phyloP scores from a whole-genome alignment of 106 monocot genomes.

The Cymbidium sinense region DNA sequence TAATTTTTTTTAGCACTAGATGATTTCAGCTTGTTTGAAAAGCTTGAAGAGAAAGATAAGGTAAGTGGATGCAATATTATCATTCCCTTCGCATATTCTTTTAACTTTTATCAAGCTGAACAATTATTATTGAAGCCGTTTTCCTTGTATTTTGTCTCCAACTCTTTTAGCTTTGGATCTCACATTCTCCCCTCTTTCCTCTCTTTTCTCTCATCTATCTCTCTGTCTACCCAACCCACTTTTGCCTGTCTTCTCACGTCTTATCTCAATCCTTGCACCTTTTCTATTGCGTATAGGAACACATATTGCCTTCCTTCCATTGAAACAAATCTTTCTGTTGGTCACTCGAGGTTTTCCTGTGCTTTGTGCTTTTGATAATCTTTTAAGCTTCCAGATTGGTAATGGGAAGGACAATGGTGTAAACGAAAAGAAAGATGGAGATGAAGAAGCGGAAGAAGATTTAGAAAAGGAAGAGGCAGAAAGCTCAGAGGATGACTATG shows the following conservation, averaged over 20 bases:
- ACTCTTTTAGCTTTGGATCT: neutral
- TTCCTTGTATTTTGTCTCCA: neutral
- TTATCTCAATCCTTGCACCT: too few relatives aligned
- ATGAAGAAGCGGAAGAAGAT: constrained; percentile 24
- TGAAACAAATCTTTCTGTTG: neutral
- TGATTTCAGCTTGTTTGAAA: constrained; percentile 34
- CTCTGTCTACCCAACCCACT: neutral
- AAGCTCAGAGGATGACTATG: constrained; percentile 44
- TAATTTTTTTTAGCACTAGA: constrained; percentile 6
- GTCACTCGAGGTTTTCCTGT: neutral
- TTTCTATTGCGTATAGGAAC: too few relatives aligned
- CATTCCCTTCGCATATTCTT: neutral
- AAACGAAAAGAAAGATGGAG: constrained; percentile 26
- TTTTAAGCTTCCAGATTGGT: constrained; percentile 14
- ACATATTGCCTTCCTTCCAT: neutral
- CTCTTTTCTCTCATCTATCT: neutral
- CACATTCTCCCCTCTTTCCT: neutral
- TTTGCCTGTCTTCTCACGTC: neutral
- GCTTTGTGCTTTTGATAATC: constrained; percentile 2
- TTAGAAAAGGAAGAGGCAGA: constrained; percentile 24
- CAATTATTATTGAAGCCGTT: too few relatives aligned
- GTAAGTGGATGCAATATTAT: constrained; percentile 17
- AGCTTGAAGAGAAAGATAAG: constrained; percentile 54
- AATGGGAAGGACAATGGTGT: constrained; percentile 22
- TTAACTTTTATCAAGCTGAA: too few relatives aligned